Conservation (phyloP, 2,329 filamentous ascomycete genomes). For the Rutstroemia sp. region DNA sequence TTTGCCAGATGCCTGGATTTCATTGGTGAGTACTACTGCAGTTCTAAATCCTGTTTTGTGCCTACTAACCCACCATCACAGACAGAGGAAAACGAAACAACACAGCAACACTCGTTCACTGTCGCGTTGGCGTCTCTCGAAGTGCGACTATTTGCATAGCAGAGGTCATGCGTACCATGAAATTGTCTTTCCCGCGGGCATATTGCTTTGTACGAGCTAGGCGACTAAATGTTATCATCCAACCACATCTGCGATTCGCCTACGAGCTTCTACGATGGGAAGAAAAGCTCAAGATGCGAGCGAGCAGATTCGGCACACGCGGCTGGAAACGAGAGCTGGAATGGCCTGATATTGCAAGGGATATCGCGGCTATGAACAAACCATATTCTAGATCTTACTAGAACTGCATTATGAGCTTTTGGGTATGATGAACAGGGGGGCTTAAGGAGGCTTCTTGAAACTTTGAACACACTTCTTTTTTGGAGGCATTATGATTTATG, state of each 20-base stretch:
- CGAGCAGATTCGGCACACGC: constrained; percentile 32
- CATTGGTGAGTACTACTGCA: constrained; percentile 59
- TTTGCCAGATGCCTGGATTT: constrained; percentile 84
- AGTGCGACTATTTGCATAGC: constrained; percentile 98
- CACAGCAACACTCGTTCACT: constrained; percentile 88
- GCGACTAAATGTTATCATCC: constrained; percentile 93
- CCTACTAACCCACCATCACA: constrained; percentile 32
- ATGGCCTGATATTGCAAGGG: constrained; percentile 80
- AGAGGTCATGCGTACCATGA: constrained; percentile 84
- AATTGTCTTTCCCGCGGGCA: constrained; percentile 79
- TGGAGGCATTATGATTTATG: too few species aligned
- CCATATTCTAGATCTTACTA: constrained; percentile 65
- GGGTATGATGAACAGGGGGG: neutral
- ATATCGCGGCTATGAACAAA: constrained; percentile 93
- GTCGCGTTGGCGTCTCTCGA: constrained; percentile 88
- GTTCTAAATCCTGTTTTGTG: too few species aligned
- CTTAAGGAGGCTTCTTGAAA: neutral
- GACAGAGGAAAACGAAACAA: constrained; percentile 71
- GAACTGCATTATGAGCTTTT: neutral
- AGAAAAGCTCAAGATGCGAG: constrained; percentile 51
- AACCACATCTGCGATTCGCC: constrained; percentile 88
- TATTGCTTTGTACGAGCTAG: constrained; percentile 95
- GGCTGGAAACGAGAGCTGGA: constrained; percentile 69
- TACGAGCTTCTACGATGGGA: constrained; percentile 98
- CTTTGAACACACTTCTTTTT: too few species aligned